Evolutionary conservation across 2,329 filamentous ascomycete genomes (phyloP), one percentile per base, ranked within the genome.

Genomic region (Monosporascus sp.): DNA sequence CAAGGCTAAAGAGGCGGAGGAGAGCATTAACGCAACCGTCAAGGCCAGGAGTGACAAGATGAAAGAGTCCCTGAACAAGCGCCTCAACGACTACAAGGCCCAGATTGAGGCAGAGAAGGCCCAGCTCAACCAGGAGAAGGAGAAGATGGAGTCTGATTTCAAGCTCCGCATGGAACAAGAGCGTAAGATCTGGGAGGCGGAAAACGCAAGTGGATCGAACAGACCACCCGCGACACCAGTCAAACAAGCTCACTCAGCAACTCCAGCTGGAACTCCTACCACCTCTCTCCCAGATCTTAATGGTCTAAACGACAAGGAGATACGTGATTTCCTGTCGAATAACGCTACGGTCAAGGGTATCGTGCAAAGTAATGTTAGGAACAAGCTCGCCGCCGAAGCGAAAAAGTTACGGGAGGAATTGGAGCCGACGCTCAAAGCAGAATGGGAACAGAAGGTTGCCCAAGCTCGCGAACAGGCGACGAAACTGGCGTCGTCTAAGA

Each of bases 401-500:
- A 77, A 81, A 54, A 86, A 80, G 65, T 67, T 83, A 31, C 80
- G 78, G 58, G 73, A 78, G 1, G 82, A 84, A 60, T 68, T 74
- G 5, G 78, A 84, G 60, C 71, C 72, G 27, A 61, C 68, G 5
- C 52, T 76, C 37, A 77, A 76, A 65, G 56, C 64, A 9, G 77
- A 83, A 54, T 77, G 73, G 51, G 80, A 84, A 49, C 71, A 74
- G 41, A 84, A 82, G 69, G 71, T 82, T 22, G 61, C 65, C 14
- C 75, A 78, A 49, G 82, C 80, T 11, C 74, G 77, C 51, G 80
- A 86, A 57, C 79, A 87, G 68, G 87, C 86, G 3, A 81, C 87
- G 50, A 80, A 87, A 56, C 80, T 94, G 73, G 84, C 86, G 45
- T 82, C 85, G 37, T 92, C 92, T 74, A 90, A 89, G 68, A 82